phyloP scores from a whole-genome alignment of 1,139 yeast species.

The Tardiomyces digboiensis region DNA sequence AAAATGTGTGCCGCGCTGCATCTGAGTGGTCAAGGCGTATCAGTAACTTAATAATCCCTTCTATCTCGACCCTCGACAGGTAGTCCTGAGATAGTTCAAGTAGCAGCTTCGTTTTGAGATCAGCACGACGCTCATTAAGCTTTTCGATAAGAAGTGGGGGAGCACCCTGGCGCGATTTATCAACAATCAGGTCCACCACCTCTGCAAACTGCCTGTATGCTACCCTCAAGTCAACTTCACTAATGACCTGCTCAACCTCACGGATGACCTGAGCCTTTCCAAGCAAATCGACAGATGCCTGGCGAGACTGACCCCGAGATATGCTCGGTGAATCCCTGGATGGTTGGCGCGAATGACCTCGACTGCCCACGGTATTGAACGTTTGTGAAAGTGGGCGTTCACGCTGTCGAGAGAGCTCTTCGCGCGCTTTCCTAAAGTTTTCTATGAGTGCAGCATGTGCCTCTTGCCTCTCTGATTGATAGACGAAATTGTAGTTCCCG shows the following conservation, averaged over 20 bases:
- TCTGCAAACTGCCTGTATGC: conserved; percentile 50
- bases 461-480: conserved; percentile 54
- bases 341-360: neutral
- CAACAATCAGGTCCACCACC: conserved; percentile 40
- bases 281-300: neutral
- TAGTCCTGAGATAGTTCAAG: conserved; percentile 28
- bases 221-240: conserved; percentile 56
- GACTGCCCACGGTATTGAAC: neutral
- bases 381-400: neutral
- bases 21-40: conserved; percentile 34
- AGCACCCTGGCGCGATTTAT: conserved; percentile 2
- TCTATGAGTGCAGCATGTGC: conserved; percentile 49
- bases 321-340: neutral
- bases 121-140: conserved; percentile 21
- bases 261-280: conserved; percentile 18
- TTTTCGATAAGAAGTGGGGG: conserved; percentile 12
- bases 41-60: conserved; percentile 28
- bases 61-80: conserved; percentile 20
- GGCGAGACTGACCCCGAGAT: neutral
- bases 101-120: conserved; percentile 18
- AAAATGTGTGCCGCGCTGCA: conserved; percentile 38
- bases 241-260: conserved; percentile 50
- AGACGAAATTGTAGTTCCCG: conserved; percentile 44
- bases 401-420: conserved; percentile 37
- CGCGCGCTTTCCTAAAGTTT: conserved; percentile 55